A percentile compares a stretch with the other conserved stretches of the same genome.
These are phyloP conservation scores for Pisolithus albus DNA, from an alignment of 768 basidiomycete genomes.

Conservation along the genomic window DNA sequence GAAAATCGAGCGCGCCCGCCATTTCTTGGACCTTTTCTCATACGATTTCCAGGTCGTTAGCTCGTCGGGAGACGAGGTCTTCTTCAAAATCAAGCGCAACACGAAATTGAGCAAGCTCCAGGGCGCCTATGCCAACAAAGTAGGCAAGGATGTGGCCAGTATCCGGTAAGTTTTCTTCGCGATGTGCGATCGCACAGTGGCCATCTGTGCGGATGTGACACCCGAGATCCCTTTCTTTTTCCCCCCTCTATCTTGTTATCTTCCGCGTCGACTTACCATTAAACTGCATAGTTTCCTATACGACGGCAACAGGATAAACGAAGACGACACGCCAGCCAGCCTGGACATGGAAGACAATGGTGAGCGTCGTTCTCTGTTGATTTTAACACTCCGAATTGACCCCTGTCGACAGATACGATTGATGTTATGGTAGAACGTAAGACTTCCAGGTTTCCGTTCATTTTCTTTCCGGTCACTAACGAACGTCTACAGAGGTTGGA, in stretches of 20 bases:
- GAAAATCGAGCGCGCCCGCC: not conserved
- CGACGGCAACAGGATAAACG: constrained; percentile 78
- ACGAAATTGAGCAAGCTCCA: constrained; percentile 91
- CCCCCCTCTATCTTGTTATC: not conserved
- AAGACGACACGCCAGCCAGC: constrained; percentile 79
- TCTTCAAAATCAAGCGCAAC: constrained; percentile 94
- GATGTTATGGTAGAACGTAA: constrained; percentile 96
- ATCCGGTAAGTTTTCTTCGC: constrained; percentile 61
- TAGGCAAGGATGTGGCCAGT: constrained; percentile 80
- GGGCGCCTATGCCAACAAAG: constrained; percentile 86
- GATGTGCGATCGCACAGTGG: not conserved
- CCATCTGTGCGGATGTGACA: not conserved
- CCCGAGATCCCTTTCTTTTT: no score
- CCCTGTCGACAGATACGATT: constrained; percentile 60
- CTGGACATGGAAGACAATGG: constrained; percentile 90
- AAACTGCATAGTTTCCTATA: constrained; percentile 70
- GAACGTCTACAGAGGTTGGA: constrained; percentile 36
- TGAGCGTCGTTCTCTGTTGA: constrained; percentile 28
- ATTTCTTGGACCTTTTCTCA: not conserved
- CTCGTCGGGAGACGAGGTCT: constrained; percentile 78
- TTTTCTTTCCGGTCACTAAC: constrained; percentile 1
- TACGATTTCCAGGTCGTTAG: constrained; percentile 53
- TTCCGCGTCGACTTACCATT: not conserved
- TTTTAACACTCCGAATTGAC: constrained; percentile 1
- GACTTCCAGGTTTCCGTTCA: constrained; percentile 18